phyloP scores from a whole-genome alignment of 225 moss, liverwort and hornwort genomes.

The Polytrichum formosum region DNA sequence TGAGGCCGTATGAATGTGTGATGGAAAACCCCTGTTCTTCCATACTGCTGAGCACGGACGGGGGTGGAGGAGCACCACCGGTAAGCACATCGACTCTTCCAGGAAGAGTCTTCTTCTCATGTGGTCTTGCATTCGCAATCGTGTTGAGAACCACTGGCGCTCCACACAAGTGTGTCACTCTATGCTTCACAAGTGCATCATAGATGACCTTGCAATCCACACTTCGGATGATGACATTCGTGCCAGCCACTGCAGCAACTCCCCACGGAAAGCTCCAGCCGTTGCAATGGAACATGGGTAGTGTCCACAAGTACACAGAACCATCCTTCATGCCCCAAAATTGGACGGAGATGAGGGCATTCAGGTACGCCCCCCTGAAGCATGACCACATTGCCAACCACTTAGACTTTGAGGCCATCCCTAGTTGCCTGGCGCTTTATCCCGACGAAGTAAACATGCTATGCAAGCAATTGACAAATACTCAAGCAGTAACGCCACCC shows the following conservation, averaged over 20 bases:
- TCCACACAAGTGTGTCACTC: constrained; percentile 75
- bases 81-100: constrained; percentile 54
- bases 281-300: constrained; percentile 86
- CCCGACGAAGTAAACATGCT: too few relatives aligned
- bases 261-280: constrained; percentile 83
- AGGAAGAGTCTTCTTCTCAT: constrained; percentile 34
- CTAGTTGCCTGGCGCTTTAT: too few relatives aligned
- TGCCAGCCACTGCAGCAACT: constrained; percentile 63
- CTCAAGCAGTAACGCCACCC: too few relatives aligned
- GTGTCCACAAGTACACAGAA: constrained; percentile 66
- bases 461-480: too few relatives aligned
- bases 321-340: constrained; percentile 58
- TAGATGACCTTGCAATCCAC: constrained; percentile 53
- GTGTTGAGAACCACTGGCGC: constrained; percentile 73
- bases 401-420: not conserved
- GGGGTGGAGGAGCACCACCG: constrained; percentile 78
- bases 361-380: constrained; percentile 67
- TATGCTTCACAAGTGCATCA: constrained; percentile 35
- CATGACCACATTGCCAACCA: constrained; percentile 1
- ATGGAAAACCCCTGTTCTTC: constrained; percentile 66
- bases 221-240: constrained; percentile 58
- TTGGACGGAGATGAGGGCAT: constrained; percentile 47
- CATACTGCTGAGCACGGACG: constrained; percentile 56
- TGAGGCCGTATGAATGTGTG: constrained; percentile 73
- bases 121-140: constrained; percentile 54